Base-by-base conservation (phyloP, 352 stramenopile species). In the Pythium dissotocum region DNA sequence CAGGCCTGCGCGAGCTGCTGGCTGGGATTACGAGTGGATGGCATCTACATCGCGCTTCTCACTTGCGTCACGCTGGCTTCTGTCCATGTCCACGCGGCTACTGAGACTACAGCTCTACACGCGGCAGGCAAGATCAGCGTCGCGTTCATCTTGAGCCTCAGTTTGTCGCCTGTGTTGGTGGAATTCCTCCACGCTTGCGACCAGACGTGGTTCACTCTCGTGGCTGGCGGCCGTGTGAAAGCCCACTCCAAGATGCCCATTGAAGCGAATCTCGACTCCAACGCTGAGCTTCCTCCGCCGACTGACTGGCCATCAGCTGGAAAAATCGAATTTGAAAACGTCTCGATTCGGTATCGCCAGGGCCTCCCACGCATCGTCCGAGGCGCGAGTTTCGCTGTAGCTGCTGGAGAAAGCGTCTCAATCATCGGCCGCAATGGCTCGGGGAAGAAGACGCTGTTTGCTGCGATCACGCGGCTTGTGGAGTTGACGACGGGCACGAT, bases 221-320 rank as follows among this genome's bases (percentile, higher is more conserved):
- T 90, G 8, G 87, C 82, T 21, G 83, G 89, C 8, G 86, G 91
- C 36, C 77, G 82, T 59, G 81, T 94, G 44, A 76, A 88, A 63
- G 81, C 79, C 21, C 91, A 88, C 72, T 79, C 73, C 0, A 70
- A 80, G 35, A 82, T 93, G 74, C 72, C 79, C 14, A 78, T 61
- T 24, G 85, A 94, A 62, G 82, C 80, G 14, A 38, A 74, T 2
- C 69, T 82, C 0, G 68, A 75, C 54, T 78, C 71, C 21, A 32
- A 26, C 8, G n/a, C 60, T 16, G 51, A 67, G 18, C 35, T 71
- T n/a, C 55, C 59, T 7, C 68, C 71, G 26, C 48, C 26, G 18
- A 26, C 8, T 6, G 51, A 69, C 21, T 83, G 76, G 76, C 76
- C 76, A 5, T 2, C n/a, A 4, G 16, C 54, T 18, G 73, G 67